phyloP scores from a whole-genome alignment of 306 rosid genomes.

The Morella rubra region DNA sequence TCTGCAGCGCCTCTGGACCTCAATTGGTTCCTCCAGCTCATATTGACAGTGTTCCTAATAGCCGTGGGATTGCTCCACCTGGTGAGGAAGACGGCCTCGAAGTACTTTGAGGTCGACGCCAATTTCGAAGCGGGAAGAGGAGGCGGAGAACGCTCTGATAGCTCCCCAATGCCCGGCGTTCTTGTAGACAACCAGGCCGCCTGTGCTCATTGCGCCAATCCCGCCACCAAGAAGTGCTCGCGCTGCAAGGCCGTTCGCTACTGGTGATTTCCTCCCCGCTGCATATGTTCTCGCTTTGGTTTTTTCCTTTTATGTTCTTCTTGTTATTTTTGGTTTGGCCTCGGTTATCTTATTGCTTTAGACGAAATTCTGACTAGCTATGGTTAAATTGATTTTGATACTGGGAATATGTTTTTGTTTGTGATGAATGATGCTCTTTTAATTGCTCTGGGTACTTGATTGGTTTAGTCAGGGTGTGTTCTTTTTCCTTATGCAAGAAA shows the following conservation, averaged over 20 bases:
- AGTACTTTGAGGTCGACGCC: slow-evolving; percentile 85
- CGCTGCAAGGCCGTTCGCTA: slow-evolving; percentile 83
- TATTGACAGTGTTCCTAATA: slow-evolving; percentile 44
- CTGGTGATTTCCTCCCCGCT: slow-evolving; percentile 46
- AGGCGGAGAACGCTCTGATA: slow-evolving; percentile 39
- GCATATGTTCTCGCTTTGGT: not conserved
- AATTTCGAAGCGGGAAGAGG: slow-evolving; percentile 50
- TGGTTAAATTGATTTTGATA: not conserved
- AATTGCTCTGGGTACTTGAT: not conserved
- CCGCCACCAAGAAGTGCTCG: slow-evolving; percentile 62
- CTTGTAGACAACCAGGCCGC: slow-evolving; percentile 28
- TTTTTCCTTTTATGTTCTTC: not conserved
- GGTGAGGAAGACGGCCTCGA: slow-evolving; percentile 79
- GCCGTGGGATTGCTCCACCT: slow-evolving; percentile 56
- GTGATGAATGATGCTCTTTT: not conserved
- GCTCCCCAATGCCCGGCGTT: slow-evolving; percentile 56
- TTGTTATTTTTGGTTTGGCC: not conserved
- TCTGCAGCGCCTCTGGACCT: slow-evolving; percentile 76
- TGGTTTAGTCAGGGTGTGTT: not conserved
- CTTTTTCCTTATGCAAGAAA: not conserved
- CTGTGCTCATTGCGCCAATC: slow-evolving; percentile 61
- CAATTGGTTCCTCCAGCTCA: slow-evolving; percentile 73
- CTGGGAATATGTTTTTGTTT: not conserved
- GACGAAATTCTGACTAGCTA: not conserved
- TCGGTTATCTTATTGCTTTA: not conserved